phyloP scores from a whole-genome alignment of 257 asterid species.

The Solanum ossicruentum region DNA sequence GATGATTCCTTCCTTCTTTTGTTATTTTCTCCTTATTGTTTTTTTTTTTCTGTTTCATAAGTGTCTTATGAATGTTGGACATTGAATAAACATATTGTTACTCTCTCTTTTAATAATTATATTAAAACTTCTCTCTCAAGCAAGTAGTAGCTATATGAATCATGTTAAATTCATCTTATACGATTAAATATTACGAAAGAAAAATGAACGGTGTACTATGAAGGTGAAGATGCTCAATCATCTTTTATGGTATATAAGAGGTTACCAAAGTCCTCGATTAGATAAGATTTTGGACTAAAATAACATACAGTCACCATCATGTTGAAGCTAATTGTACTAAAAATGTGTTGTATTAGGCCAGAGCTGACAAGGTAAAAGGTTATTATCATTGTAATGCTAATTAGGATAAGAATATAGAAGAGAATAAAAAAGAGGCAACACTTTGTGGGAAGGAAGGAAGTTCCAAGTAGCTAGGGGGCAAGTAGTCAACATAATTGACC shows the following conservation, averaged over 20 bases:
- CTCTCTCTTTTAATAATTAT: neutral
- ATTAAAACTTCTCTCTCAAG: too few species aligned
- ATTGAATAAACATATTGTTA: constrained; percentile 21
- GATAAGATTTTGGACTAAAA: neutral
- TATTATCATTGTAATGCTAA: neutral
- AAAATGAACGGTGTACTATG: neutral
- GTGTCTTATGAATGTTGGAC: constrained; percentile 14
- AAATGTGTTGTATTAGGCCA: neutral
- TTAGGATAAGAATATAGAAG: neutral
- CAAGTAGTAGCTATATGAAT: neutral
- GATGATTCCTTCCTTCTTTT: constrained; percentile 6
- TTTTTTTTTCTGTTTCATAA: neutral
- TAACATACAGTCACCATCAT: neutral
- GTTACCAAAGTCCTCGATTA: neutral
- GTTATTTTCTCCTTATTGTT: neutral
- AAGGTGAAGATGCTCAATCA: neutral
- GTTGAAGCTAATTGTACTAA: neutral
- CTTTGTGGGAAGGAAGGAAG: neutral
- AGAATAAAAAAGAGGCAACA: neutral
- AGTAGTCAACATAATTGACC: neutral
- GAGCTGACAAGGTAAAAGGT: neutral
- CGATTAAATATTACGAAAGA: neutral
- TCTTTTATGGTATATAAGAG: neutral
- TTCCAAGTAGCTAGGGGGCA: neutral
- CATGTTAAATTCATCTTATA: too few species aligned